Evolutionary conservation across 371 early-diverging fungal genomes (phyloP).

Genomic region (Rhizopus sp.): DNA sequence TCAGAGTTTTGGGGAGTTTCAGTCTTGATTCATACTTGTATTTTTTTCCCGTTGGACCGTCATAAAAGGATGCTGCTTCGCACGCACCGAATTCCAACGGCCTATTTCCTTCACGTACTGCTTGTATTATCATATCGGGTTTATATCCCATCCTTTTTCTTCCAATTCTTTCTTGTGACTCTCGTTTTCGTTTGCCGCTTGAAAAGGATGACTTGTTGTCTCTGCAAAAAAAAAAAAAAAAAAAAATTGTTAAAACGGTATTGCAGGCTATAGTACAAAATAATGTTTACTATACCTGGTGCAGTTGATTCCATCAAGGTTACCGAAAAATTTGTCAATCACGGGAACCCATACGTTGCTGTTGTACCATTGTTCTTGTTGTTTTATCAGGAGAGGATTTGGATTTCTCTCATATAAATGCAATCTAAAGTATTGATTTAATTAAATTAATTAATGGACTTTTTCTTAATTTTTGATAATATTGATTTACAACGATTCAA

Average conservation of each 20-base stretch:
- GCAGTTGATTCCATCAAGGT: conserved; percentile 7
- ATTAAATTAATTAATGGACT: too few relatives aligned
- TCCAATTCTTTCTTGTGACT: background rate
- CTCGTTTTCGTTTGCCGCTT: conserved; percentile 1
- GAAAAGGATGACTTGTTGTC: conserved; percentile 1
- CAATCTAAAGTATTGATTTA: background rate
- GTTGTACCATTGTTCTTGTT: conserved; percentile 5
- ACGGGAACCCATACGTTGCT: conserved; percentile 3
- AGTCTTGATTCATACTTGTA: conserved; percentile 3
- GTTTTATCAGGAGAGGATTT: conserved; percentile 7
- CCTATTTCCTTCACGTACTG: conserved; percentile 3
- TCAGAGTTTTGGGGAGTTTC: conserved; percentile 3
- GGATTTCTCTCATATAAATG: conserved; percentile 4
- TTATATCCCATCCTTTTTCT: conserved; percentile 1
- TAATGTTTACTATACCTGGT: conserved; percentile 2
- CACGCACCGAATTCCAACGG: conserved; percentile 4
- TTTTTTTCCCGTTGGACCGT: conserved; percentile 2
- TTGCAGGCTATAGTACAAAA: background rate
- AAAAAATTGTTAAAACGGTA: conserved; percentile 2
- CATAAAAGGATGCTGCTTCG: conserved; percentile 4
- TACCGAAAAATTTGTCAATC: conserved; percentile 5
- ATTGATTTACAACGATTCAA: conserved; percentile 6
- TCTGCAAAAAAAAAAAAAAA: background rate
- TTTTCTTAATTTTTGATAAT: background rate
- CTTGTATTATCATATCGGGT: conserved; percentile 1